Base-by-base conservation (phyloP, 768 basidiomycete genomes). In the Leucocoprinus birnbaumii region DNA sequence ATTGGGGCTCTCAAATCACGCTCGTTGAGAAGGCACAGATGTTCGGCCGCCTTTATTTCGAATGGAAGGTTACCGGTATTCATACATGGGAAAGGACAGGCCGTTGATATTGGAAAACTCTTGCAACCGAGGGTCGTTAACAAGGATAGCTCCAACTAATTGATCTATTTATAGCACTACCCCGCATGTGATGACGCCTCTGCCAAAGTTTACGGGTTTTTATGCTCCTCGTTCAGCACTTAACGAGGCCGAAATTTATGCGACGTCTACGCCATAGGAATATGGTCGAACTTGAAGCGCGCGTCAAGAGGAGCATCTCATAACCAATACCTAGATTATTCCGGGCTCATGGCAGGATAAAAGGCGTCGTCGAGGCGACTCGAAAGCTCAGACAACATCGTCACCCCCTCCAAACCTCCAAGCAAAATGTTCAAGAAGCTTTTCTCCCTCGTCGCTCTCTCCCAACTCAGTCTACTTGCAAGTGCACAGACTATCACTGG, bases 401-500 rank as follows among this genome's bases (percentile, higher is more conserved):
- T 5, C n/a, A n/a, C n/a, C n/a, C n/a, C 31, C 31, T 31, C 31
- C 31, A 11, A 31, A 5, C 31, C 31, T 11, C 11, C 11, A n/a
- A n/a, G n/a, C 31, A 16, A 40, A 25, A 55, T 55, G 53, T 26
- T 55, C 16, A 38, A 40, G 24, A 41, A 47, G 14, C 25, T 55
- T 3, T 3, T 25, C 25, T 31, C 46, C 31, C 24, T 21, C 14
- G 37, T 41, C 21, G 6, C 40, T 13, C 37, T 55, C 45, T 37
- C 37, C 21, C 45, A 55, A 26, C 38, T 55, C 19, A 26, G n/a
- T 21, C 38, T 16, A 5, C 45, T 55, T 13, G n/a, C 37, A 2
- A 13, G 24, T 22, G 53, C 46, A 21, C 53, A 55, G 53, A 55
- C 53, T 25, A 55, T 55, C 37, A 41, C 27, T 11, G 53, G 53